Base-by-base conservation (phyloP, 306 rosid species). In the Bauhinia variegata region DNA sequence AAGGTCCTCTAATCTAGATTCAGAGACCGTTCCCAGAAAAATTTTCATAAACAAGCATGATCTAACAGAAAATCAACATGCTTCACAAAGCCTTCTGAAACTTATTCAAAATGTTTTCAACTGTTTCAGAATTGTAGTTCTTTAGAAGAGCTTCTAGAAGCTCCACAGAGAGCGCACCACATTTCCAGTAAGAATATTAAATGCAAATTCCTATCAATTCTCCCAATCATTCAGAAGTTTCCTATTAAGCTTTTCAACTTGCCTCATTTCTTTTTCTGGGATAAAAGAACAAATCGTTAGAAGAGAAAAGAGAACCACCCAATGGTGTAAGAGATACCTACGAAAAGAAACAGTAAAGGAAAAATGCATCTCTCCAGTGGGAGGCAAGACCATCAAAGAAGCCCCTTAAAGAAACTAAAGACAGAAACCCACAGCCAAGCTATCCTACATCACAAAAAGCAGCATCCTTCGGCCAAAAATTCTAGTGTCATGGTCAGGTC, bases 1-100 rank as follows among this genome's bases (percentile, higher is more conserved):
- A 11, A 50, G 56, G 46, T 5, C 50, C 49, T 63, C 55, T 77
- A 75, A 47, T 48, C 14, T 32, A 63, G n/a, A n/a, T n/a, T n/a
- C n/a, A 30, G 9, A 36, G 9, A 36, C 41, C 0, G 41, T 36
- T 36, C 41, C 41, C 41, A 36, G 41, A 36, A 0, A 36, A 36
- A 5, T 36, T 36, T 8, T 36, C 6, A 36, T 36, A 36, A 36
- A 36, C 9, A 8, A 8, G 44, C 63, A 68, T 5, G n/a, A 60
- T 36, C 58, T 7, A 34, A 30, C 71, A 62, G 60, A 70, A 14
- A 7, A 19, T 3, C 8, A 16, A 18, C 18, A 17, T 17, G 55
- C 62, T 46, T 28, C 47, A 23, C 28, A 23, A 23, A 23, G 28
- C 28, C 28, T 23, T 14, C 30, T 4, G 1, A 19, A 32, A 16